Percentiles rank a stretch among this genome's conserved stretches.
phyloP scores from a whole-genome alignment of 495 filamentous ascomycete genomes.

The Darksidea phi region DNA sequence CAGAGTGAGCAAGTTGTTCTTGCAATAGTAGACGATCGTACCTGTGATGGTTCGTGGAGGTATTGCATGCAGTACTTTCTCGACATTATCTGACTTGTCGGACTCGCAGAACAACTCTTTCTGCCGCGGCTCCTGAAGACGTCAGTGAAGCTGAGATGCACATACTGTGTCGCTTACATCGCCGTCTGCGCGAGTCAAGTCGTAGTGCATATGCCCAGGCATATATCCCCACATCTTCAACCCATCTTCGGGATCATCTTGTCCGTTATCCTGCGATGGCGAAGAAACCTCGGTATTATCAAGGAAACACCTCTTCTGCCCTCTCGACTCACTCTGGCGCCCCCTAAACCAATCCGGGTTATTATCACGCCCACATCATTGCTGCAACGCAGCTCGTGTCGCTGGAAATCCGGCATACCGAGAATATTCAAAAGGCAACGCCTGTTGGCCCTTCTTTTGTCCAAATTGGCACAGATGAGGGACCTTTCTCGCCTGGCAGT shows the following conservation, averaged over 20 bases:
- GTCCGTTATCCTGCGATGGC: neutral
- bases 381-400: neutral
- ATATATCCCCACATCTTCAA: constrained; percentile 35
- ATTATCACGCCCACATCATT: neutral
- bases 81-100: constrained; percentile 13
- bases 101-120: neutral
- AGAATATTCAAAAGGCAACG: neutral
- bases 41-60: constrained; percentile 38
- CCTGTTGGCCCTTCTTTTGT: constrained; percentile 23
- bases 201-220: constrained; percentile 28
- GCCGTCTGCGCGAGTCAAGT: constrained; percentile 9
- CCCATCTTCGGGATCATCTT: constrained; percentile 29
- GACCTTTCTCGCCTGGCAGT: constrained; percentile 46
- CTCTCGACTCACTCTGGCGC: neutral
- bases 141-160: neutral
- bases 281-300: constrained; percentile 29
- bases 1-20: neutral
- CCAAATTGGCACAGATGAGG: constrained; percentile 46
- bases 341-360: neutral
- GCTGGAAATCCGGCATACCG: neutral
- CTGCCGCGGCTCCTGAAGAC: neutral
- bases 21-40: neutral
- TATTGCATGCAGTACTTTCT: constrained; percentile 23
- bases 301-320: constrained; percentile 17
- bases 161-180: neutral